Evolutionary conservation across 2,329 filamentous ascomycete genomes (phyloP), one percentile per base, ranked within the genome.

Genomic region (Aureobasidium lini): DNA sequence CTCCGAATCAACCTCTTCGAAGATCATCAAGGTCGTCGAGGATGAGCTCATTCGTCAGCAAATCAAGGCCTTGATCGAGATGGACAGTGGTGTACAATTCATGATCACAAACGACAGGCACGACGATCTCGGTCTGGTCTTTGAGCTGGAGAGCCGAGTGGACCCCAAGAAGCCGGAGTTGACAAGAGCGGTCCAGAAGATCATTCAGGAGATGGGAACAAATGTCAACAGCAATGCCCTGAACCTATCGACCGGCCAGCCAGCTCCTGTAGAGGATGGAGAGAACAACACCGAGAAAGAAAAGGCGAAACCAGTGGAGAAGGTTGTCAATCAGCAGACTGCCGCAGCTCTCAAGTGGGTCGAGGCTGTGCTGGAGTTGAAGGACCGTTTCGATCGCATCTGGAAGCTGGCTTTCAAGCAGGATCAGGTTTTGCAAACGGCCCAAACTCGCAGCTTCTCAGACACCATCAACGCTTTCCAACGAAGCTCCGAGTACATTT

Each of bases 331-430:
- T 31, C 87, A 90, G 70, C 87, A 92, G 69, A 97, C 94, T 0
- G 82, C 84, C 0, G 88, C 91, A 1, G 94, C 94, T 0, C 88
- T 97, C 66, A 90, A 89, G 67, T 99, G 94, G 94, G 93, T 97
- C 2, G 90, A 95, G 66, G 91, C 96, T 66, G 89, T 97, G 2
- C 77, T 99, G 49, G 75, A 76, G 16, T 78, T 99, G 31, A 96
- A 97, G 73, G 86, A 88, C 66, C 95, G 94, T 69, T 97, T 96
- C 67, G 92, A 97, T 71, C 80, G 75, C 11, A 82, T 99, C 61
- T 91, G 87, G 84, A 77, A 76, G 43, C 72, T 76, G 10, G 89
- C 92, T 44, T 95, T 97, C 70, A 72, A 81, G 23, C 79, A 82
- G 44, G 92, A 97, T 67, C 81, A 90, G 40, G 79, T 85, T 7